Evolutionary conservation across 2,329 filamentous ascomycete genomes (phyloP), one percentile per base, ranked within the genome.

Genomic region (Scedosporium boydii): DNA sequence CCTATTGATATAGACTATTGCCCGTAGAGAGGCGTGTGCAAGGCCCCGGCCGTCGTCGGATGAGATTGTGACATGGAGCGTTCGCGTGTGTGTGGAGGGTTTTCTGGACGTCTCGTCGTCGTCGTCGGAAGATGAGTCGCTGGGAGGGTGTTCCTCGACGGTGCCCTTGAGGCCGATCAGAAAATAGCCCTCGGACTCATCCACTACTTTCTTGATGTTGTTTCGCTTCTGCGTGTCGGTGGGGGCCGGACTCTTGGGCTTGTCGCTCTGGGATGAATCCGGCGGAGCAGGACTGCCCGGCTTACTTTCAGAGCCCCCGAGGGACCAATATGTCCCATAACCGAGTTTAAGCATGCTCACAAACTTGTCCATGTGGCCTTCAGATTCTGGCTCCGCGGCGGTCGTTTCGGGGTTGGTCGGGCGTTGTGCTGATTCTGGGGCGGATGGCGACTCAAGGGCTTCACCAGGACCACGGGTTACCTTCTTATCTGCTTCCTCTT

Each of bases 1-100:
- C 26, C 82, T 83, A 71, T 87, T 85, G 56, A 87, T 82, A 69
- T 92, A 93, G 59, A 92, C 82, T 6, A 92, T 82, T 1, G 90
- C 87, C 0, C 87, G 83, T 51, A 92, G 72, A 38, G 48, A 26
- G 18, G 42, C 58, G n/a, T 26, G 18, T 12, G 42, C 18, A 6
- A n/a, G 18, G 12, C 18, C 26, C 18, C 34, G 41, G 34, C 12
- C 34, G n/a, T 29, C 27, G 14, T n/a, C 10, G 21, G 62, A 34
- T 12, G 56, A 16, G 16, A 58, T 46, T 21, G 91, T 86, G 26
- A 91, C 80, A 23, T 87, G 83, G 26, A 93, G 67, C 0, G 87
- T 90, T 58, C 88, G 82, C 3, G 90, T 74, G 12, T 85, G 73
- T 9, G 83, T 87, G 34, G 87, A 81, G 1, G 81, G 78, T 65